These are phyloP conservation scores for Gloeophyllum trabeum DNA, from an alignment of 768 basidiomycete genomes.

Conservation along the genomic window DNA sequence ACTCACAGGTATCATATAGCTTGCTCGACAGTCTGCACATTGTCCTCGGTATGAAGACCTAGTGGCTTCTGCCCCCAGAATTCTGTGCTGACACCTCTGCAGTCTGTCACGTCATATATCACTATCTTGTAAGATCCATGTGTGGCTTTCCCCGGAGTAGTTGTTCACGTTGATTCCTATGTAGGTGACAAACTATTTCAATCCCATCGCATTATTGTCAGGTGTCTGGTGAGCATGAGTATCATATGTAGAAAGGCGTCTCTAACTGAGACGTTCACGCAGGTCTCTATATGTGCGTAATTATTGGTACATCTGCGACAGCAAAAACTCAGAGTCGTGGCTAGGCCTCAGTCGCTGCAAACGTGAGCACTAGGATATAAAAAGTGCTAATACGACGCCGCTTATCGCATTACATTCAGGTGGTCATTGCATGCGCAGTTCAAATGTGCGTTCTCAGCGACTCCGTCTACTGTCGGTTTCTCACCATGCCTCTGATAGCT, in stretches of 20 bases:
- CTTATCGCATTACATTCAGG: slow-evolving; percentile 1
- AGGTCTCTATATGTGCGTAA: not conserved
- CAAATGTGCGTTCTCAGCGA: not conserved
- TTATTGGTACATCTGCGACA: no score
- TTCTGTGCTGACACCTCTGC: not conserved
- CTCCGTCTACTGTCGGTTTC: not conserved
- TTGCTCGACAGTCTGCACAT: not conserved
- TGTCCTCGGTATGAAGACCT: no score
- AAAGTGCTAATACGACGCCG: no score
- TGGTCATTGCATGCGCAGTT: slow-evolving; percentile 4
- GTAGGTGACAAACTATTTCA: not conserved
- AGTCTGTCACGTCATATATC: not conserved
- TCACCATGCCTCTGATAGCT: slow-evolving; percentile 2
- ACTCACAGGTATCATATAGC: not conserved
- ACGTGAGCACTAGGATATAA: no score
- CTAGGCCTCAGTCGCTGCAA: not conserved
- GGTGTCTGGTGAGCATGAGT: no score
- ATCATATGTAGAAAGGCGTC: no score
- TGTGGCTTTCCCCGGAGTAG: not conserved
- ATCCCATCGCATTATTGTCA: no score
- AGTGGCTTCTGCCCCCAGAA: not conserved
- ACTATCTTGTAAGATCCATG: not conserved
- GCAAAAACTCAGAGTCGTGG: no score
- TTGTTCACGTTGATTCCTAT: not conserved
- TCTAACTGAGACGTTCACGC: no score